Evolutionary conservation across 257 asterid genomes (phyloP), one percentile per base, ranked within the genome.

Genomic region (Gardenia jasminoides): DNA sequence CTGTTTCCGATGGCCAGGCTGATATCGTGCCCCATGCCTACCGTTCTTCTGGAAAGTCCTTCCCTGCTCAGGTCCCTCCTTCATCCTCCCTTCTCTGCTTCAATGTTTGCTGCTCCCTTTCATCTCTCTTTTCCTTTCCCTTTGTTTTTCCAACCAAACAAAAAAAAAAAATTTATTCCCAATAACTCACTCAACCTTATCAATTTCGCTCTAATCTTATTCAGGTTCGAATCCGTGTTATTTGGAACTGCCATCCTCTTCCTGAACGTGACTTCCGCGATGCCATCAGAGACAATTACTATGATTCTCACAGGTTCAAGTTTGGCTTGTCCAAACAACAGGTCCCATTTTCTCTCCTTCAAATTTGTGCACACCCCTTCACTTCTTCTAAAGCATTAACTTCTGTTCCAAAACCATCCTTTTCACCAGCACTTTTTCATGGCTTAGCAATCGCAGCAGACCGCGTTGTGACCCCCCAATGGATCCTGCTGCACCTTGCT

Each of bases 281-380:
- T 13, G 84, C 66, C 44, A 80, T 80, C 36, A n/a, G 56, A 4
- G 73, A 80, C 54, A 80, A 80, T 68, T 80, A 80, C 84, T 80
- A 43, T 43, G 30, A 52, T 10, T 22, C 58, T 2, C 4, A 31
- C 77, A 80, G 76, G 72, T 80, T 80, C 76, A 58, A 71, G 13
- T 76, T 80, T 76, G 84, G 84, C 47, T 72, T 80, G 66, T 80
- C 84, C 30, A 24, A 50, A 47, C 56, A 68, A 44, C 84, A 80
- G 84, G 83, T 80, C 22, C 59, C n/a, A n/a, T n/a, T n/a, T n/a
- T n/a, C n/a, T n/a, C n/a, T n/a, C n/a, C n/a, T n/a, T n/a, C n/a
- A n/a, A n/a, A n/a, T n/a, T n/a, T n/a, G n/a, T n/a, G n/a, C n/a
- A n/a, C n/a, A n/a, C n/a, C n/a, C n/a, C n/a, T n/a, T n/a, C n/a